A percentile compares a stretch with the other conserved stretches of the same genome.
Conservation (phyloP, 192 early-diverging fungal genomes). For the Mortierella alpina region DNA sequence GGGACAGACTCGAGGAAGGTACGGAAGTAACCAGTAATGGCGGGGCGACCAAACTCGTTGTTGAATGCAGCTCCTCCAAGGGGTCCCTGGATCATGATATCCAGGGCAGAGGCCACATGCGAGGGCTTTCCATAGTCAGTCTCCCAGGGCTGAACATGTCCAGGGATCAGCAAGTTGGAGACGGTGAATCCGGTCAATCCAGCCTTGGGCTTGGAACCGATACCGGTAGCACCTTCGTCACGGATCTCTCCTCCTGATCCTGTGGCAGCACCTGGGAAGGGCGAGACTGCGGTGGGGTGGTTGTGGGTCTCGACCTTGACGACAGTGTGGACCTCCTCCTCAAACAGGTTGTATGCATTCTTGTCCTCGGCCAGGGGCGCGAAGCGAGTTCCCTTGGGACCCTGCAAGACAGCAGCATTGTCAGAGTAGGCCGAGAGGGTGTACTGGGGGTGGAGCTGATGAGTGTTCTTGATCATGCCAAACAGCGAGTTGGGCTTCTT, state of each 20-base stretch:
- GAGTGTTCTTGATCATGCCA: slow-evolving; percentile 96
- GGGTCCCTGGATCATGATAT: slow-evolving; percentile 99
- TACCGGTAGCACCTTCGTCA: slow-evolving; percentile 98
- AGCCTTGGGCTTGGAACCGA: slow-evolving; percentile 95
- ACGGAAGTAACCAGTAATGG: slow-evolving; percentile 96
- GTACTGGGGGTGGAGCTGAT: slow-evolving; percentile 79
- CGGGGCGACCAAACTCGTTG: slow-evolving; percentile 99
- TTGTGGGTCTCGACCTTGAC: slow-evolving; percentile 99
- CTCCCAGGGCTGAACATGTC: slow-evolving; percentile 94
- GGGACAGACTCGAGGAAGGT: slow-evolving; percentile 81
- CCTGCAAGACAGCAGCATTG: slow-evolving; percentile 96
- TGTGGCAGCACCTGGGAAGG: slow-evolving; percentile 97
- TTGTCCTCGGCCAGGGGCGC: slow-evolving; percentile 56
- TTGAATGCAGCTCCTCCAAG: slow-evolving; percentile 98
- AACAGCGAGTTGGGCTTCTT: slow-evolving; percentile 87
- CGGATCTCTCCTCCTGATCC: slow-evolving; percentile 99
- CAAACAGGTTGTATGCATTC: slow-evolving; percentile 69
- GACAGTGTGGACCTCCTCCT: slow-evolving; percentile 88
- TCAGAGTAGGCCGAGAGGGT: slow-evolving; percentile 98
- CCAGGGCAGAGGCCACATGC: slow-evolving; percentile 91
- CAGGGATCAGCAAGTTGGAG: slow-evolving; percentile 94
- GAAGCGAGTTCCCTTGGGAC: slow-evolving; percentile 72
- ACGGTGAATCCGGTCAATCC: slow-evolving; percentile 96
- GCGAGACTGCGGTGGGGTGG: slow-evolving; percentile 99
- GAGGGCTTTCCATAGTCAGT: slow-evolving; percentile 83